A percentile compares a stretch with the other conserved stretches of the same genome.
phyloP scores from a whole-genome alignment of 1,284 basidiomycete genomes.

The Schizophyllum amplum region DNA sequence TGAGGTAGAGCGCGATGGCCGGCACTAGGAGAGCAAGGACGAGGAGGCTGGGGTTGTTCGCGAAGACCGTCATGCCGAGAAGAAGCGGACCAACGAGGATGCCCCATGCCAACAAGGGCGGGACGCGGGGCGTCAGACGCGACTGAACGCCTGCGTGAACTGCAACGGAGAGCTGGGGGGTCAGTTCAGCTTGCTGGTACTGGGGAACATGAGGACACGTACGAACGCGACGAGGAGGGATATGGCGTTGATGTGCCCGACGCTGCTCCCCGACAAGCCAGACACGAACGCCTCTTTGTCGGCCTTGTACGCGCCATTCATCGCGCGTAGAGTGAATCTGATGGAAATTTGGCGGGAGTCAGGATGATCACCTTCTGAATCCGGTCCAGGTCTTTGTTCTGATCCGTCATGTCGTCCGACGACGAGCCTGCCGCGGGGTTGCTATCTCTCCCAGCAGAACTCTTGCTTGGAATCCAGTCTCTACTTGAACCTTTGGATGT shows the following conservation, averaged over 20 bases:
- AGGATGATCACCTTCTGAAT: too few species aligned
- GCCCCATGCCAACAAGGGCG: constrained; percentile 50
- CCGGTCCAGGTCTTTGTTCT: too few species aligned
- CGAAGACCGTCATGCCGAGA: constrained; percentile 71
- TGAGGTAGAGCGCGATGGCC: constrained; percentile 29
- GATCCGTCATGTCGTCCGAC: too few species aligned
- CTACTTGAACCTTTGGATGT: too few species aligned
- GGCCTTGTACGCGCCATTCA: constrained; percentile 52
- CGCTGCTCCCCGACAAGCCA: constrained; percentile 68
- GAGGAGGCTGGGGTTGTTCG: constrained; percentile 47
- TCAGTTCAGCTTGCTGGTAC: constrained; percentile 10
- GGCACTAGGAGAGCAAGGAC: constrained; percentile 41
- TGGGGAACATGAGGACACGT: constrained; percentile 3
- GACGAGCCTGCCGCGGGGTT: too few species aligned
- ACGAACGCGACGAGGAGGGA: constrained; percentile 70
- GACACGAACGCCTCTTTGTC: constrained; percentile 88
- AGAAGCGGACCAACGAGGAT: constrained; percentile 72
- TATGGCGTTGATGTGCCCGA: constrained; percentile 69
- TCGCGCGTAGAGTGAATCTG: too few species aligned
- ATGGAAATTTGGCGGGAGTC: too few species aligned
- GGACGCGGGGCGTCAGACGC: constrained; percentile 31
- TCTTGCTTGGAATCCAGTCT: too few species aligned
- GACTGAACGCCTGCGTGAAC: constrained; percentile 55
- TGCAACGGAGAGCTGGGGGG: constrained; percentile 56
- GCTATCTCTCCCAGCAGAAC: too few species aligned